Evolutionary conservation across 2,329 filamentous ascomycete genomes (phyloP).

Genomic region (Colletotrichum lindemuthianum): DNA sequence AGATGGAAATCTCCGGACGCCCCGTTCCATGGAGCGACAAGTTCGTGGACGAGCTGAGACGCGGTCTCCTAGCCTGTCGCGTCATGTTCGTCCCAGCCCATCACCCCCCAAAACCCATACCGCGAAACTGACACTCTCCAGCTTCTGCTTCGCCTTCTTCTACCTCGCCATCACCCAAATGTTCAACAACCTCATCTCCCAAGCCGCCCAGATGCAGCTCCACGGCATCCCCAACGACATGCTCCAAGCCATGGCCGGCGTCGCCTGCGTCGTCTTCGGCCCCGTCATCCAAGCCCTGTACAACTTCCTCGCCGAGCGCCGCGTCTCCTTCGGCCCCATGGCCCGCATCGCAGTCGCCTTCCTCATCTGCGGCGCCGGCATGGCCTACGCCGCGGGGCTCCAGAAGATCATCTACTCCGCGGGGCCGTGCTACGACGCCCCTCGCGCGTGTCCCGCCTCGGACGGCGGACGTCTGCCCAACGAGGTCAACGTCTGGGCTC

Average conservation of each 20-base stretch:
- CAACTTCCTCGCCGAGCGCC: constrained; percentile 56
- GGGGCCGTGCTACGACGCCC: constrained; percentile 36
- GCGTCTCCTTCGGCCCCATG: constrained; percentile 61
- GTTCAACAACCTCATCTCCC: constrained; percentile 64
- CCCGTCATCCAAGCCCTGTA: constrained; percentile 65
- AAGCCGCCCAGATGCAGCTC: constrained; percentile 63
- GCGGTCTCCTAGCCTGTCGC: constrained; percentile 72
- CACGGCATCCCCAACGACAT: constrained; percentile 65
- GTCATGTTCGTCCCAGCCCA: constrained; percentile 58
- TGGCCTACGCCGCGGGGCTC: constrained; percentile 60
- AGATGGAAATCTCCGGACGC: constrained; percentile 35
- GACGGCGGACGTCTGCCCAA: constrained; percentile 39
- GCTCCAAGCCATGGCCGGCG: constrained; percentile 63
- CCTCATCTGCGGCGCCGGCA: constrained; percentile 55
- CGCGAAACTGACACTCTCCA: no score
- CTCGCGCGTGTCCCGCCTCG: constrained; percentile 40
- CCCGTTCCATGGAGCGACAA: constrained; percentile 70
- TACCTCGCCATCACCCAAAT: constrained; percentile 62
- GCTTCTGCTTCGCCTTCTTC: constrained; percentile 16
- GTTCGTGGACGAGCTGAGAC: constrained; percentile 78
- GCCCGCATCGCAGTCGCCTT: constrained; percentile 64
- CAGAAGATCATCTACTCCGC: constrained; percentile 53
- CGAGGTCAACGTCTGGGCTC: constrained; percentile 50
- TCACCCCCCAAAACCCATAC: no score
- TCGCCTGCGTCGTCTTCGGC: constrained; percentile 63